Base-by-base conservation (phyloP, 345 rosid species). In the Hibiscus syriacus region DNA sequence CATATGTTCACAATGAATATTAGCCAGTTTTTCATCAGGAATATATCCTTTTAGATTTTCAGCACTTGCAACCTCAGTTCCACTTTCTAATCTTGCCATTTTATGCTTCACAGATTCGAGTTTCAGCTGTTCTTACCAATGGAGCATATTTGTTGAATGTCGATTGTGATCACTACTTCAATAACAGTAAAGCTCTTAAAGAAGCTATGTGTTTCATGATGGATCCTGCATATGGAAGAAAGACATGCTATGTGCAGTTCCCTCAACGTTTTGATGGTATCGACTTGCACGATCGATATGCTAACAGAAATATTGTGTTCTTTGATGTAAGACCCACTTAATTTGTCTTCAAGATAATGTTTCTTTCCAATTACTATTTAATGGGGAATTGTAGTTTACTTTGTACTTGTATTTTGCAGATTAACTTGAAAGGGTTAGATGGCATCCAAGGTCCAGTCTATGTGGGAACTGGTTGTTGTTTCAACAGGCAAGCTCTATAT, bases 131-230 rank as follows among this genome's bases (percentile, higher is more conserved):
- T 69, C 82, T 94, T 68, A 94, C 99, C 77, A 94, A 94, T 73
- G 99, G 99, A 72, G 99, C 99, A 41, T 94, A 83, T 84, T 88
- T 94, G 74, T 77, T 94, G 89, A 94, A 94, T 45, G 99, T 94
- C 0, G 99, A 94, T 76, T 94, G 99, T 85, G 99, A 94, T 86
- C 99, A 94, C 86, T 94, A 94, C 96, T 94, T 94, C 80, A 94
- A 94, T 62, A 94, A 91, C 82, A 88, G 99, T 74, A 94, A 94
- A 80, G 99, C 99, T 82, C 84, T 94, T 65, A 94, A 82, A 80
- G 98, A 94, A 81, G 99, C 99, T 66, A 94, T 94, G 99, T 94
- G 99, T 74, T 94, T 94, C 90, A 73, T 94, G 92, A 94, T 94
- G 99, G 99, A 94, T 76, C 97, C 99, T 25, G 83, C 71, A 55